Percentiles rank a stretch among this genome's conserved stretches.
These are phyloP conservation scores for Cyanidiococcus yangmingshanensis DNA, from an alignment of 23 red algal species.

Conservation along the genomic window DNA sequence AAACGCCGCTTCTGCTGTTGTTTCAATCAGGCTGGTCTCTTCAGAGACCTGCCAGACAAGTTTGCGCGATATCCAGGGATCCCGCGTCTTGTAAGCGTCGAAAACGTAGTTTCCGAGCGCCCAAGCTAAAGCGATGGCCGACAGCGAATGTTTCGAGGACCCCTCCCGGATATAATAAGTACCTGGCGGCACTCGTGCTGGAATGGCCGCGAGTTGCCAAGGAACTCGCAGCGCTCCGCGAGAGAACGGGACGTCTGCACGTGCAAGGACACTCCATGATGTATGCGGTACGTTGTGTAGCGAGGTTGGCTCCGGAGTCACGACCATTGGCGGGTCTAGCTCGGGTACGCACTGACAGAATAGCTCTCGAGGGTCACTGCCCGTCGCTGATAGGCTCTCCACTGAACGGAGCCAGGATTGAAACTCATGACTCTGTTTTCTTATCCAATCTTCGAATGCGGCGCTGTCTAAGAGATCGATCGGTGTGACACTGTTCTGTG, in stretches of 20 bases:
- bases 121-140: conserved; percentile 36
- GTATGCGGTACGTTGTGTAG: not conserved
- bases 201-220: not conserved
- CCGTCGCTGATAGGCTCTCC: not conserved
- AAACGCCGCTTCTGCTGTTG: conserved; percentile 44
- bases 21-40: conserved; percentile 33
- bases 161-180: not conserved
- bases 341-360: not conserved
- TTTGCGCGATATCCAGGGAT: not conserved
- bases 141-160: not conserved
- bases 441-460: not conserved
- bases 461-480: not conserved
- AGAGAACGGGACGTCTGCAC: not conserved
- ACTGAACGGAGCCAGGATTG: not conserved
- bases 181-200: not conserved
- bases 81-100: conserved; percentile 23
- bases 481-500: not conserved
- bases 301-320: not conserved
- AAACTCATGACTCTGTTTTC: not conserved
- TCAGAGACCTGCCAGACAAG: not conserved
- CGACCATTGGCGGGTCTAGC: not conserved
- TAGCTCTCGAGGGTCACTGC: not conserved
- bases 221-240: not conserved
- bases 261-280: not conserved
- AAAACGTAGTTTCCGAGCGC: conserved; percentile 34